phyloP scores from a whole-genome alignment of 331 rosid species.

The Pyracantha coccinea region DNA sequence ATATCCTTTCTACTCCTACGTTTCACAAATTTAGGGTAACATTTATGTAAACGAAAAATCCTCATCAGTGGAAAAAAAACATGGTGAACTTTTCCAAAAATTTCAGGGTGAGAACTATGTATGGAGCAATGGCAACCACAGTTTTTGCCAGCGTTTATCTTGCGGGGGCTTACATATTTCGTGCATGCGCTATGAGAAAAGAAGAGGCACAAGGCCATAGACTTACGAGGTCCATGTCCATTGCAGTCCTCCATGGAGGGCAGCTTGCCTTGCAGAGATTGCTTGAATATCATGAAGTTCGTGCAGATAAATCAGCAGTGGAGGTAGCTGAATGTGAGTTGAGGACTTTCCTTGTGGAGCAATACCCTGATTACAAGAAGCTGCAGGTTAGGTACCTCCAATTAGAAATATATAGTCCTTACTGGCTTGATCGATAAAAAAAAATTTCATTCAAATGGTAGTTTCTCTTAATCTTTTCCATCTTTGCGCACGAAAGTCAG shows the following conservation, averaged over 20 bases:
- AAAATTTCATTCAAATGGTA: background rate
- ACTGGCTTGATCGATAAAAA: background rate
- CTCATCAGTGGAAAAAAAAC: background rate
- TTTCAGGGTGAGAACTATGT: conserved; percentile 6
- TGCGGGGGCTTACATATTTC: background rate
- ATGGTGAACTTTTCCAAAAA: conserved; percentile 3
- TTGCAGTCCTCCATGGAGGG: conserved; percentile 38
- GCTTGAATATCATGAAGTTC: conserved; percentile 20
- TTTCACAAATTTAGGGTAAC: background rate
- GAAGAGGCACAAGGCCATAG: background rate
- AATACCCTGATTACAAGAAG: conserved; percentile 24
- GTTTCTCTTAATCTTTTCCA: background rate
- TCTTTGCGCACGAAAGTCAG: conserved; percentile 20
- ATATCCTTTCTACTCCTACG: background rate
- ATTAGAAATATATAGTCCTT: background rate
- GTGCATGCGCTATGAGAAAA: background rate
- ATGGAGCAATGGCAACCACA: conserved; percentile 12
- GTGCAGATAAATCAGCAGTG: background rate
- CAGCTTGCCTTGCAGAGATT: conserved; percentile 26
- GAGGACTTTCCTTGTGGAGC: background rate
- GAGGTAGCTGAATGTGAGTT: background rate
- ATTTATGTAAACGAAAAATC: background rate
- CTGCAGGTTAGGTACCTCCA: conserved; percentile 41
- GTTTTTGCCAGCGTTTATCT: conserved; percentile 13
- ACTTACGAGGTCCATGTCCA: conserved; percentile 22